Conservation (phyloP, 1,284 basidiomycete species). For the Apiotrichum domesticum region DNA sequence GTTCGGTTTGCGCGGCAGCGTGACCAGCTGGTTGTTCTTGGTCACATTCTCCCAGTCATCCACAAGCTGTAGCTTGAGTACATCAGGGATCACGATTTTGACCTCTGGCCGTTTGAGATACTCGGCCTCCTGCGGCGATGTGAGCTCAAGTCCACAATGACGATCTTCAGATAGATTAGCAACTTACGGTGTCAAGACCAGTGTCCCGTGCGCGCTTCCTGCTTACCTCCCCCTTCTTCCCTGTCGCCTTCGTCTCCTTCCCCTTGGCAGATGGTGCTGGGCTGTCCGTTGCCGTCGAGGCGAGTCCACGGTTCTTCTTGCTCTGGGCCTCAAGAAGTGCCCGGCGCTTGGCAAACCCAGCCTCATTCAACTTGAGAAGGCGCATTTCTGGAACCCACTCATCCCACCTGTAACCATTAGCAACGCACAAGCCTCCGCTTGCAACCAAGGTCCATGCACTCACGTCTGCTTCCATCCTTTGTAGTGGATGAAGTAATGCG, state of each 20-base stretch:
- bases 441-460: conserved; percentile 40
- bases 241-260: conserved; percentile 37
- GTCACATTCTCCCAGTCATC: conserved; percentile 98
- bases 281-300: conserved; percentile 8
- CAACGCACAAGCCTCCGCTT: neutral
- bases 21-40: conserved; percentile 87
- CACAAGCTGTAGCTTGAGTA: conserved; percentile 80
- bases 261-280: conserved; percentile 21
- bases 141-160: neutral
- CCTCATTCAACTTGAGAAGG: conserved; percentile 79
- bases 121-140: conserved; percentile 48
- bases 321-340: conserved; percentile 48
- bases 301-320: conserved; percentile 32
- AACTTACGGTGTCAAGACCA: conserved; percentile 38
- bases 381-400: conserved; percentile 88
- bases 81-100: conserved; percentile 82
- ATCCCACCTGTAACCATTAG: conserved; percentile 67
- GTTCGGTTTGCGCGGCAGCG: conserved; percentile 73
- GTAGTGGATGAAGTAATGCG: conserved; percentile 95
- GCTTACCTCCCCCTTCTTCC: conserved; percentile 46
- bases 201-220: conserved; percentile 49
- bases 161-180: neutral
- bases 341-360: conserved; percentile 70
- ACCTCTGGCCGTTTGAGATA: conserved; percentile 74
- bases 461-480: conserved; percentile 99